Evolutionary conservation across 2,329 filamentous ascomycete species (phyloP), one percentile per base, ranked within the genome.

Genomic region (Beauveria rudraprayagi): DNA sequence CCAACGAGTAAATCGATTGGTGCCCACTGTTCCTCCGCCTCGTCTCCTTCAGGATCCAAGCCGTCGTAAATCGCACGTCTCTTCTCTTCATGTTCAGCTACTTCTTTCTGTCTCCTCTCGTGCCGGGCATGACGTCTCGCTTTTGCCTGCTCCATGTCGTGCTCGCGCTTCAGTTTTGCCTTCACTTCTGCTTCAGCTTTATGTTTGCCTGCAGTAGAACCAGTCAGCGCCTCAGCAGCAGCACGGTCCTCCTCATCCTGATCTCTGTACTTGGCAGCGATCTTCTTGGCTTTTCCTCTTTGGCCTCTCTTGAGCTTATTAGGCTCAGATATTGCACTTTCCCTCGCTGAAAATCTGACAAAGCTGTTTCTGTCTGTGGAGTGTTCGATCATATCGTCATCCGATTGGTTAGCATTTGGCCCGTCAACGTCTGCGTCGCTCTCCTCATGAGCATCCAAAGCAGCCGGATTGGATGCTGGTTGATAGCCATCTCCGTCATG

Each of bases 161-260:
- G 86, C 68, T 95, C 90, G 11, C 83, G 83, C 63, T 84, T 78
- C 0, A 81, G 84, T 71, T 89, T 90, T 43, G 85, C 85, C 63
- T 82, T 79, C 1, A 83, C 83, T 67, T 90, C 88, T 2, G 86
- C 88, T 67, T 88, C 84, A 16, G 83, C 84, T 64, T 86, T 86
- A 67, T 89, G 82, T 43, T 83, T 82, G 1, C 87, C 87, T 0
- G 82, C 81, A 62, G 82, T 78, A 2, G 90, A 87, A 44, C 94
- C 94, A n/a, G 96, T 85, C n/a, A 97, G 81, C 26, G 86, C 82
- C 74, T 97, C 89, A 37, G 92, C 91, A 0, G 92, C 83, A 7
- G 83, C 84, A 14, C 92, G 90, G 69, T 99, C 94, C 73, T 96
- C 93, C 60, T 96, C 92, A 67, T 97, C 93, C 78, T 97, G 94